Conservation (phyloP, 306 rosid genomes). For the Trichosanthes cucumerina region DNA sequence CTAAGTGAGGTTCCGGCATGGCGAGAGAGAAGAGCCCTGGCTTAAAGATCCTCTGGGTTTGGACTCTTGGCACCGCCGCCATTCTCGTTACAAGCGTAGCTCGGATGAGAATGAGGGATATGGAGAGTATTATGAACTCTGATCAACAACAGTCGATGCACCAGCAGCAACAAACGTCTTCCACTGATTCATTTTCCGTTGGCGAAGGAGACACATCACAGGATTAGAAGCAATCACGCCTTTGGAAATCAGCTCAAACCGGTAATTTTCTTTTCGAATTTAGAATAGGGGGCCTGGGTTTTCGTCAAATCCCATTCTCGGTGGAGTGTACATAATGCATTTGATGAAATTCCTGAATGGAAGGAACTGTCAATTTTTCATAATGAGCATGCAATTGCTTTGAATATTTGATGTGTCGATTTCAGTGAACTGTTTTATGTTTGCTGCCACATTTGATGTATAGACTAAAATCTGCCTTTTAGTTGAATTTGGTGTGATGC, state of each 20-base stretch:
- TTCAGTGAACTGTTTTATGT: not conserved
- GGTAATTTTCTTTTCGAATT: not conserved
- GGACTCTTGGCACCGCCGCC: conserved; percentile 91
- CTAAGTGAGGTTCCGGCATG: conserved; percentile 20
- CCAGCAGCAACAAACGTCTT: conserved; percentile 12
- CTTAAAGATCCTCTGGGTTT: conserved; percentile 74
- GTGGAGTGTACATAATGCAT: conserved; percentile 20
- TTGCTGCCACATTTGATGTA: not conserved
- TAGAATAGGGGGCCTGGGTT: not conserved
- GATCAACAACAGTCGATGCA: conserved; percentile 26
- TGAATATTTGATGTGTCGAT: not conserved
- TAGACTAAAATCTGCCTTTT: not conserved
- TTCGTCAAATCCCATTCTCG: not conserved
- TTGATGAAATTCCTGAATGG: conserved; percentile 35
- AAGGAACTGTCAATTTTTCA: not conserved
- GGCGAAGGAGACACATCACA: conserved; percentile 23
- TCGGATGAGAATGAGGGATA: conserved; percentile 43
- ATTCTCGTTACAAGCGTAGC: conserved; percentile 52
- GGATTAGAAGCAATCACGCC: conserved; percentile 11
- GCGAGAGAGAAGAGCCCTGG: conserved; percentile 64
- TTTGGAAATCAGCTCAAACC: not conserved
- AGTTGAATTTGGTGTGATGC: not conserved
- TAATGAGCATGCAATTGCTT: not conserved
- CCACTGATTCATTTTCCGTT: conserved; percentile 18
- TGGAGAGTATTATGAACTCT: conserved; percentile 29